These are phyloP conservation scores for Prorocentrum cordatum DNA, from an alignment of 169 alveolate genomes.

Conservation along the genomic window DNA sequence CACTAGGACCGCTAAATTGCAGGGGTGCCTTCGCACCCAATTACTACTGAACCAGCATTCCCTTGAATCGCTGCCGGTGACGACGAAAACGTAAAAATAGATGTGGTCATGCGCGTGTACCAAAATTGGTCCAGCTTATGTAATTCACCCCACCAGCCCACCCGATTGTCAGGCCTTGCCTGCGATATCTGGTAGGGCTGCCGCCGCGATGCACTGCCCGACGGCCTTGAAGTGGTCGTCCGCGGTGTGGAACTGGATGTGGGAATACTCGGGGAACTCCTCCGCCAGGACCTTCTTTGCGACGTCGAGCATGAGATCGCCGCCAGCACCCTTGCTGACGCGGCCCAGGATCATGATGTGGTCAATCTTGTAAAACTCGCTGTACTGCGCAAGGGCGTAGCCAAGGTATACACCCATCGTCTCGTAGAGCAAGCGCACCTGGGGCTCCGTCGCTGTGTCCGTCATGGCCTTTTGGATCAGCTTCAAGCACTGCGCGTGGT, in stretches of 20 bases:
- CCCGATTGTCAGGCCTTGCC: too few relatives aligned
- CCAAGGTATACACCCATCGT: constrained; percentile 62
- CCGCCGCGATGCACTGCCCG: constrained; percentile 60
- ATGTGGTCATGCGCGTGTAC: too few relatives aligned
- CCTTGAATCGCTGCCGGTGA: too few relatives aligned
- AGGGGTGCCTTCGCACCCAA: too few relatives aligned
- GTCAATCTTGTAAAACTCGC: constrained; percentile 54
- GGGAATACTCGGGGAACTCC: constrained; percentile 42
- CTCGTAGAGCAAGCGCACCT: constrained; percentile 30
- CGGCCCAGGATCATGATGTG: constrained; percentile 68
- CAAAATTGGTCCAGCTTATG: too few relatives aligned
- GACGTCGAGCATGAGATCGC: constrained; percentile 56
- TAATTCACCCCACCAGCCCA: too few relatives aligned
- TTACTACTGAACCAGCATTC: too few relatives aligned
- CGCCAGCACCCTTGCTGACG: constrained; percentile 65
- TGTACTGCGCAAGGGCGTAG: constrained; percentile 50
- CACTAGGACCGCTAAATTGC: too few relatives aligned
- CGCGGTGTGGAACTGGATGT: constrained; percentile 62
- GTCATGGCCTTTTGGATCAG: constrained; percentile 16
- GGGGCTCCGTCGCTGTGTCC: not conserved
- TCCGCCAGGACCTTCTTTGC: constrained; percentile 46
- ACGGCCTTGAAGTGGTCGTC: constrained; percentile 64
- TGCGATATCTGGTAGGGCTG: constrained; percentile 23
- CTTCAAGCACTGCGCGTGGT: constrained; percentile 56
- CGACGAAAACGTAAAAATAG: too few relatives aligned